These are phyloP conservation scores for Orbilia javanica DNA, from an alignment of 2,329 filamentous ascomycete species.

Conservation along the genomic window DNA sequence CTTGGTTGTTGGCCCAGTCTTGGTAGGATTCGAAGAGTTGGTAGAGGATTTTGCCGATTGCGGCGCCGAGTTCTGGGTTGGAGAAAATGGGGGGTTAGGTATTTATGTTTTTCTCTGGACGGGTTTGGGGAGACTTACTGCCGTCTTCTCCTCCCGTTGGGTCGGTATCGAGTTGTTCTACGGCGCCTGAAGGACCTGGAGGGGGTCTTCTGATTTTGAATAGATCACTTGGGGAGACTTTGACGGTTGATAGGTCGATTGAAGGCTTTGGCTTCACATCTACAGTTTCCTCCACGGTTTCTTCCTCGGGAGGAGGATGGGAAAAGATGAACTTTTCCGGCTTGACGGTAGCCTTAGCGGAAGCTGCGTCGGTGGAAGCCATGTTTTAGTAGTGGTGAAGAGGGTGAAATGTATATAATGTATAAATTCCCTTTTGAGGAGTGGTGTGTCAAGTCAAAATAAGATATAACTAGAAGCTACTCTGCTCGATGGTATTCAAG, in stretches of 20 bases:
- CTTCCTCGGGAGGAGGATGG: background rate
- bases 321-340: background rate
- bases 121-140: background rate
- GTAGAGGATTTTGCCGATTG: background rate
- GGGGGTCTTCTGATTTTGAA: background rate
- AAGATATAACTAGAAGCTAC: background rate
- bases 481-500: no score
- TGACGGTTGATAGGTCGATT: background rate
- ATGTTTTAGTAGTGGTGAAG: background rate
- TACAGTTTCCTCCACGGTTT: background rate
- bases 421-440: no score
- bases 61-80: background rate
- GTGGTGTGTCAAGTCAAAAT: no score
- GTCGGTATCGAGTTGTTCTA: background rate
- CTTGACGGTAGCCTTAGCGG: background rate
- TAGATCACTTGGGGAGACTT: background rate
- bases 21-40: background rate
- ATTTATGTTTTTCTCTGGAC: no score
- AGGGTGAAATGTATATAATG: background rate
- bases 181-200: background rate
- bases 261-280: background rate
- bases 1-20: background rate
- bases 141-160: background rate
- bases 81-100: background rate
- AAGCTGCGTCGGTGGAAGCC: background rate